Evolutionary conservation across 164 flowering plant genomes (phyloP).

Genomic region (Tetracentron sinense): DNA sequence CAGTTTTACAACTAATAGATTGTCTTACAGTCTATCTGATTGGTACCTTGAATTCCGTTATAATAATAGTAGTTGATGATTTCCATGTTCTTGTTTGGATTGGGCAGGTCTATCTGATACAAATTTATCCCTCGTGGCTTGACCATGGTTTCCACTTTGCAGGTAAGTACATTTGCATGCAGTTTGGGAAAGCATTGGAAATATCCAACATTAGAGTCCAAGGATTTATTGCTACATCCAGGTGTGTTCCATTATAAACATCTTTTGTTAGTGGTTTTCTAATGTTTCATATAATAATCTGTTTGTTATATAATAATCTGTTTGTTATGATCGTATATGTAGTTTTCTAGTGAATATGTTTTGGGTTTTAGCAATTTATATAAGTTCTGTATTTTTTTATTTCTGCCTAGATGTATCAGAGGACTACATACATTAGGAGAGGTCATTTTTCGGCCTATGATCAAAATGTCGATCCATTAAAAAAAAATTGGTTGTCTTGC

Average conservation of each 20-base stretch:
- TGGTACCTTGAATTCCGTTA: not conserved
- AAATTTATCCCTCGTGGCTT: constrained; percentile 6
- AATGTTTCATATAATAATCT: no score
- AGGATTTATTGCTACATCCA: constrained; percentile 82
- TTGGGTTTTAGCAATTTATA: no score
- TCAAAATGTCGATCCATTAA: no score
- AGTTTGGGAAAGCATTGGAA: constrained; percentile 94
- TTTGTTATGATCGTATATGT: no score
- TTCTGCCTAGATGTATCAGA: no score
- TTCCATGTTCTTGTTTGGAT: not conserved
- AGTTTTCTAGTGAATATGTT: no score
- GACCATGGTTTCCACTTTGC: constrained; percentile 20
- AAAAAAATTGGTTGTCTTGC: no score
- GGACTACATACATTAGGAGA: no score
- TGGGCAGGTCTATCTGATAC: not conserved
- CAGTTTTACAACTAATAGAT: not conserved
- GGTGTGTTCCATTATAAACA: constrained; percentile 42
- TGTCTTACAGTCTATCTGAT: not conserved
- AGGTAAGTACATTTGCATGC: constrained; percentile 91
- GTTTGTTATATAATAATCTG: no score
- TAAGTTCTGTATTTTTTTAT: no score
- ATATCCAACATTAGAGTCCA: constrained; percentile 84
- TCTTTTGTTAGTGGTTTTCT: not conserved
- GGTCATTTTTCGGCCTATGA: no score
- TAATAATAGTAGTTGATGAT: not conserved